Conservation (phyloP, 2,329 filamentous ascomycete species). For the Stachybotrys chartarum region DNA sequence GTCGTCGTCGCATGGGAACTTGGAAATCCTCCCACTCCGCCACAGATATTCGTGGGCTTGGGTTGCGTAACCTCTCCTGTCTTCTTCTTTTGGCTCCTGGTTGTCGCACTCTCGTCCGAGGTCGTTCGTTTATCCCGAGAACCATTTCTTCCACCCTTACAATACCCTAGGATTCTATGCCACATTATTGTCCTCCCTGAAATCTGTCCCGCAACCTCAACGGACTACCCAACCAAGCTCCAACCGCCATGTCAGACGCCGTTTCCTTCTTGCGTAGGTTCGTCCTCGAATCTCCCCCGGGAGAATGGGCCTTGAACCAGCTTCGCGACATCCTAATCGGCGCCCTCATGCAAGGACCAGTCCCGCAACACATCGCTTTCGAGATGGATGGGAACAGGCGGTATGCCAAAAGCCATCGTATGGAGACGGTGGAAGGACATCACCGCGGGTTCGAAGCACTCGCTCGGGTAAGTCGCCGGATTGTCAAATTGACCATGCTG, state of each 20-base stretch:
- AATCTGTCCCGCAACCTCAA: background rate
- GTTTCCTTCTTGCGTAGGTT: slow-evolving; percentile 51
- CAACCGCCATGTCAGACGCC: slow-evolving; percentile 42
- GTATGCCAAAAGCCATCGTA: slow-evolving; percentile 82
- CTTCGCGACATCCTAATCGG: slow-evolving; percentile 82
- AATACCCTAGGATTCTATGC: background rate
- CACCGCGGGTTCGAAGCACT: slow-evolving; percentile 93
- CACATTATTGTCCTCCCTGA: background rate
- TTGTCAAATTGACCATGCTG: background rate
- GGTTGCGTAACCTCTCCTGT: background rate
- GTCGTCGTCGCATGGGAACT: background rate
- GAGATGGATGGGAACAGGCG: slow-evolving; percentile 98
- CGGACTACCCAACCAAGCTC: background rate
- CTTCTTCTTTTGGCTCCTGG: background rate
- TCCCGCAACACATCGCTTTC: slow-evolving; percentile 95
- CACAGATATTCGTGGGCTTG: background rate
- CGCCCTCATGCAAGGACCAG: slow-evolving; percentile 79
- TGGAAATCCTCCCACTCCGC: background rate
- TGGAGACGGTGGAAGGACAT: slow-evolving; percentile 95
- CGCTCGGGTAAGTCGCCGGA: slow-evolving; percentile 56
- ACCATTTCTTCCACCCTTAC: background rate
- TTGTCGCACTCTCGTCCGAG: background rate
- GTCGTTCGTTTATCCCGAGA: too few species aligned
- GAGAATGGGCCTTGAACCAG: slow-evolving; percentile 78
- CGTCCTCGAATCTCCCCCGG: slow-evolving; percentile 80